A percentile compares a stretch with the other conserved stretches of the same genome.
phyloP scores from a whole-genome alignment of 108 stramenopile genomes.

The Nitzschia sp. region DNA sequence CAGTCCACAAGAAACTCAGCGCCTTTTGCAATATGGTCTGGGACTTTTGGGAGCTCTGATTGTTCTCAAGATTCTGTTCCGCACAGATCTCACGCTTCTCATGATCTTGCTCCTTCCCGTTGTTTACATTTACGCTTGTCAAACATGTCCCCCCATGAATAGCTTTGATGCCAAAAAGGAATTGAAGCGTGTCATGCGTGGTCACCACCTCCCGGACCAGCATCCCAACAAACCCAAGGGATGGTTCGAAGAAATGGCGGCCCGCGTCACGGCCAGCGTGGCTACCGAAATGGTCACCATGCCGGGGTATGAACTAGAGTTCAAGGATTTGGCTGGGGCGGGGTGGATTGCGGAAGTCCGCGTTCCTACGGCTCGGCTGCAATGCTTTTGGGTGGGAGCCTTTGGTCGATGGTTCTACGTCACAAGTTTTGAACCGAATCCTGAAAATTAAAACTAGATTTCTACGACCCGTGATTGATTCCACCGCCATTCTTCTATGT shows the following conservation, averaged over 20 bases:
- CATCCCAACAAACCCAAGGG: constrained; percentile 67
- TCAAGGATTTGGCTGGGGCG: constrained; percentile 45
- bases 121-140: constrained; percentile 52
- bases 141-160: constrained; percentile 50
- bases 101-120: constrained; percentile 47
- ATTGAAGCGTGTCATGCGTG: constrained; percentile 71
- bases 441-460: too few species aligned
- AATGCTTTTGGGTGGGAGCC: constrained; percentile 73
- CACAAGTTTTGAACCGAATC: not conserved
- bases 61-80: constrained; percentile 3
- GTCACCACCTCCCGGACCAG: constrained; percentile 68
- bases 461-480: too few species aligned
- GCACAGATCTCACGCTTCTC: constrained; percentile 12
- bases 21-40: constrained; percentile 10
- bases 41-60: constrained; percentile 1
- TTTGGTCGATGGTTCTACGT: constrained; percentile 52
- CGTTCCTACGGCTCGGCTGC: constrained; percentile 47
- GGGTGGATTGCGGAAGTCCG: constrained; percentile 42
- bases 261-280: constrained; percentile 58
- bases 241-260: constrained; percentile 47
- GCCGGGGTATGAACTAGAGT: constrained; percentile 54
- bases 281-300: constrained; percentile 63
- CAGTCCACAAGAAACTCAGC: constrained; percentile 11
- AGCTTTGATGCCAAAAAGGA: constrained; percentile 78
- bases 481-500: too few species aligned